phyloP scores from a whole-genome alignment of 2,329 filamentous ascomycete genomes.

The Xylaria digitata region DNA sequence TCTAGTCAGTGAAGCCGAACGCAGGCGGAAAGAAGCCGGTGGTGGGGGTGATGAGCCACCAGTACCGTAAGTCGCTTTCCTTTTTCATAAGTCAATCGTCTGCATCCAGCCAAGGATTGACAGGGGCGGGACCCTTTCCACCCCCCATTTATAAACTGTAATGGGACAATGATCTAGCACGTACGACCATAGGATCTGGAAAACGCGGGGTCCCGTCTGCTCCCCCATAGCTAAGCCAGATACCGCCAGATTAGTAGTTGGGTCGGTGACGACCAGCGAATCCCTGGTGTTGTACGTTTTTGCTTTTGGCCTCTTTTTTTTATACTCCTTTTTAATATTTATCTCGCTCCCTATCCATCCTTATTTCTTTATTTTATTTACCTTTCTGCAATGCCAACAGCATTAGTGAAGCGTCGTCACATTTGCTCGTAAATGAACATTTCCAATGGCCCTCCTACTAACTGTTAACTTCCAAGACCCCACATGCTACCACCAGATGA shows the following conservation, averaged over 20 bases:
- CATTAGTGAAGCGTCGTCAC: neutral
- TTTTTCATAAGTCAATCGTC: neutral
- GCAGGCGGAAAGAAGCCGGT: slow-evolving; percentile 51
- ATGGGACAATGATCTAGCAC: slow-evolving; percentile 29
- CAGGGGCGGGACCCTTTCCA: neutral
- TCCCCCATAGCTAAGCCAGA: slow-evolving; percentile 50
- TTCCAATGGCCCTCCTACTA: slow-evolving; percentile 2
- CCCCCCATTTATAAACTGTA: slow-evolving; percentile 38
- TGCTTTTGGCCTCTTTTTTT: slow-evolving; percentile 20
- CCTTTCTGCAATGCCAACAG: too few species aligned
- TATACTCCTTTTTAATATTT: slow-evolving; percentile 8
- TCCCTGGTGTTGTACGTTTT: slow-evolving; percentile 52
- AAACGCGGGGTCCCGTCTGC: slow-evolving; percentile 50
- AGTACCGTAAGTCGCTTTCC: slow-evolving; percentile 56
- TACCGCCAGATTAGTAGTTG: slow-evolving; percentile 51
- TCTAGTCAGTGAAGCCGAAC: slow-evolving; percentile 63
- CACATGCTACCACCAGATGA: slow-evolving; percentile 66
- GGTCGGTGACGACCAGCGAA: slow-evolving; percentile 52
- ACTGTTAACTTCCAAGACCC: slow-evolving; percentile 52
- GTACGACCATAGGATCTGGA: slow-evolving; percentile 50
- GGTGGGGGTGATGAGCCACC: slow-evolving; percentile 49
- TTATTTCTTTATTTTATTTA: neutral
- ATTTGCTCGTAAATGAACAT: neutral
- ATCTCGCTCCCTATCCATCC: neutral
- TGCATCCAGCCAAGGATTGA: neutral